Conservation (phyloP, 169 alveolate genomes). For the Plasmodium fragile region DNA sequence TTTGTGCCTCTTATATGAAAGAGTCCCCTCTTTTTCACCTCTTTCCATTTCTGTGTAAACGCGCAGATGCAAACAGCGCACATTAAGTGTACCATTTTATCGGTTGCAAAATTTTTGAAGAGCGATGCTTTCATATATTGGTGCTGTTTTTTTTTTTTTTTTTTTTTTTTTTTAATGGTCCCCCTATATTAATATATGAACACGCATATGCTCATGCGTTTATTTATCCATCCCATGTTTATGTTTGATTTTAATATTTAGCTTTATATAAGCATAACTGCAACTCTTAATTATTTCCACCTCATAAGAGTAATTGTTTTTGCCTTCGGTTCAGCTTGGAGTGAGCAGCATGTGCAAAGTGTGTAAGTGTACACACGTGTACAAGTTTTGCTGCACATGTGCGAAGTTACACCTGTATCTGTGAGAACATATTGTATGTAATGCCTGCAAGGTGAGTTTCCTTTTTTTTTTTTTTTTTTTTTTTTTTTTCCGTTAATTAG, state of each 20-base stretch:
- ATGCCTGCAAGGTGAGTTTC: neutral
- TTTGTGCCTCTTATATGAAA: neutral
- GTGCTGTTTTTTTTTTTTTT: neutral
- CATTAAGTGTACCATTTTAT: neutral
- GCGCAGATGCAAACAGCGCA: neutral
- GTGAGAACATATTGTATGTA: neutral
- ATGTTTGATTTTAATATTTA: slow-evolving; percentile 18
- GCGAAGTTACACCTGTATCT: neutral
- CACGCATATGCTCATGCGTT: neutral
- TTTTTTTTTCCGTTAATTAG: neutral
- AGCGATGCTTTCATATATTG: neutral
- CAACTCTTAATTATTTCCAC: neutral
- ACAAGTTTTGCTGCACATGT: neutral
- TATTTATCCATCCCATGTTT: neutral
- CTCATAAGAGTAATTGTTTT: neutral
- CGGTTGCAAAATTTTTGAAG: neutral
- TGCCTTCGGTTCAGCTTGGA: neutral
- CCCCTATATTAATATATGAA: neutral
- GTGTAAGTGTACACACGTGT: neutral
- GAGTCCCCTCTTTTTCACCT: neutral
- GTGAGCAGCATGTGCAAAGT: neutral
- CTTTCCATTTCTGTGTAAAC: neutral
- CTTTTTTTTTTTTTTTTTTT: slow-evolving; percentile 2
- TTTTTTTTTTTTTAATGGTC: neutral
- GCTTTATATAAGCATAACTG: slow-evolving; percentile 1